A percentile compares a stretch with the other conserved stretches of the same genome.
Conservation (phyloP, 352 stramenopile species). For the Pythium monospermum region DNA sequence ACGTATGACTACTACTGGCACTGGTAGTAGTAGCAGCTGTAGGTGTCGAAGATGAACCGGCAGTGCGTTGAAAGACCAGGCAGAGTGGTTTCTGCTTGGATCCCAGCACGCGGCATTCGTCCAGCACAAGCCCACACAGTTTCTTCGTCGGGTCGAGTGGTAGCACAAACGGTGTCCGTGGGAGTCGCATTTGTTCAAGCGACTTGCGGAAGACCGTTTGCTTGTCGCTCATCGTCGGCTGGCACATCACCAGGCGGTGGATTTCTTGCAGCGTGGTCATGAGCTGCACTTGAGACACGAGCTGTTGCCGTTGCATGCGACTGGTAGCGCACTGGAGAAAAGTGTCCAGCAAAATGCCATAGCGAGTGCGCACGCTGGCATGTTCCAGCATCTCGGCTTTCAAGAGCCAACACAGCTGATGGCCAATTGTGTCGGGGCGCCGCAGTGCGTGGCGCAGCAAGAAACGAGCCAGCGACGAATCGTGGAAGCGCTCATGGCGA, state of each 20-base stretch:
- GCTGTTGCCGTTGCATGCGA: background rate
- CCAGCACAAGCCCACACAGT: conserved; percentile 3
- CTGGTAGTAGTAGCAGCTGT: conserved; percentile 22
- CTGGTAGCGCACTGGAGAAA: conserved; percentile 6
- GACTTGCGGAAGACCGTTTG: conserved; percentile 3
- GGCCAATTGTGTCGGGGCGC: conserved; percentile 8
- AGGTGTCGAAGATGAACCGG: conserved; percentile 25
- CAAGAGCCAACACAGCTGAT: conserved; percentile 23
- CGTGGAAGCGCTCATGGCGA: conserved; percentile 18
- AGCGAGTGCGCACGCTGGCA: conserved; percentile 10
- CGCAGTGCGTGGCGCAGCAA: conserved; percentile 13
- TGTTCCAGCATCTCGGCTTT: conserved; percentile 16
- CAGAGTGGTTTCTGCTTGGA: conserved; percentile 24
- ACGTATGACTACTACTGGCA: background rate
- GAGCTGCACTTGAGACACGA: conserved; percentile 7
- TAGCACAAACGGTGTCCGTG: conserved; percentile 15
- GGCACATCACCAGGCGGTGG: conserved; percentile 7
- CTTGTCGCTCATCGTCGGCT: conserved; percentile 16
- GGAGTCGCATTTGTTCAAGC: conserved; percentile 12
- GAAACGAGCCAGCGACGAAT: conserved; percentile 16
- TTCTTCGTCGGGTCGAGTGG: conserved; percentile 16
- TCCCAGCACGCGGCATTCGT: conserved; percentile 19
- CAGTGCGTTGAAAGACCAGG: conserved; percentile 28
- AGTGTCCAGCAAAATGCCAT: conserved; percentile 12
- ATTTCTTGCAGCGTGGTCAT: conserved; percentile 14